Evolutionary conservation across 129 eudicot species (phyloP).

Genomic region (Artemisia tridentata): DNA sequence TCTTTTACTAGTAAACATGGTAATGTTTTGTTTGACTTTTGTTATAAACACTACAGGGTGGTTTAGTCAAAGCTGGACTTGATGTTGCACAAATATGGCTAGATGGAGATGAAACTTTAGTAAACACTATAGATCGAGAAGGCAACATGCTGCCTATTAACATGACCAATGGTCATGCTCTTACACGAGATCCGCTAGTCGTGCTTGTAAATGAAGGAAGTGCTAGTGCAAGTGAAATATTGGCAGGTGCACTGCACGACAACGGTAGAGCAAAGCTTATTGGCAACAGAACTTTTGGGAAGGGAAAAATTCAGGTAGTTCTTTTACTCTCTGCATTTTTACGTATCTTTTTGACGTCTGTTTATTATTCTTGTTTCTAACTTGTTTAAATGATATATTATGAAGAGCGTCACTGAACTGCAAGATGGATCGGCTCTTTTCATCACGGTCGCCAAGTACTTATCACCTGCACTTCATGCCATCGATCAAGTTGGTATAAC

Average conservation of each 20-base stretch:
- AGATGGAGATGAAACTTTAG: slow-evolving; percentile 92
- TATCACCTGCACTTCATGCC: slow-evolving; percentile 88
- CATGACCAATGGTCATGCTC: slow-evolving; percentile 88
- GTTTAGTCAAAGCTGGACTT: slow-evolving; percentile 89
- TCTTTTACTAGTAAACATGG: neutral
- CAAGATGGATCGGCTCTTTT: slow-evolving; percentile 93
- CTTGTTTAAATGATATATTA: neutral
- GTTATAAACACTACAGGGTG: slow-evolving; percentile 54
- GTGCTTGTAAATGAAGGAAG: slow-evolving; percentile 96
- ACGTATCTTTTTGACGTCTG: neutral
- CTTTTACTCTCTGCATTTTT: neutral
- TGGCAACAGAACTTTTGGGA: slow-evolving; percentile 85
- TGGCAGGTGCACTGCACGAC: slow-evolving; percentile 96
- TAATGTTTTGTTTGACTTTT: neutral
- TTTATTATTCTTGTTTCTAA: neutral
- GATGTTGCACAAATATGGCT: slow-evolving; percentile 98
- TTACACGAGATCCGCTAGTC: slow-evolving; percentile 84
- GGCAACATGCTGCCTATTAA: slow-evolving; percentile 83
- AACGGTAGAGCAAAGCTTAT: slow-evolving; percentile 89
- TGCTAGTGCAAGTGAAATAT: slow-evolving; percentile 92
- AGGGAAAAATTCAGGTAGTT: slow-evolving; percentile 89
- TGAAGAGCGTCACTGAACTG: slow-evolving; percentile 91
- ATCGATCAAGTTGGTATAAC: slow-evolving; percentile 90
- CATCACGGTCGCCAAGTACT: slow-evolving; percentile 86
- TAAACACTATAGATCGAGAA: slow-evolving; percentile 83